phyloP scores from a whole-genome alignment of 345 rosid genomes.

The Bruguiera parviflora region DNA sequence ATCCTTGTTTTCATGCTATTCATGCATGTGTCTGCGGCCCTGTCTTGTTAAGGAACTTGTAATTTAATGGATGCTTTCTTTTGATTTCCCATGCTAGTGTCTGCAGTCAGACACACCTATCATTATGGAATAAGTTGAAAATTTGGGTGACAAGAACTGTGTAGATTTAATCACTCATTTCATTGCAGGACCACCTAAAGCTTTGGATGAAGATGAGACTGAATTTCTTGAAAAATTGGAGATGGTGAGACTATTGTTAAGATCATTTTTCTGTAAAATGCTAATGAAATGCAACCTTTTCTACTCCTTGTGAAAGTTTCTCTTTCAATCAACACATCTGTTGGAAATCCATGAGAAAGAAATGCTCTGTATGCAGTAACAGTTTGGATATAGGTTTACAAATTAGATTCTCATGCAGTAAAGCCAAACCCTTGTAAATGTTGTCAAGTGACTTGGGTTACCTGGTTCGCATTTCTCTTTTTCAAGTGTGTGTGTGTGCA shows the following conservation, averaged over 20 bases:
- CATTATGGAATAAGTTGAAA: background rate
- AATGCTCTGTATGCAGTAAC: background rate
- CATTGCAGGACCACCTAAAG: constrained; percentile 87
- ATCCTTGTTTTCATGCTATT: background rate
- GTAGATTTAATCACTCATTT: background rate
- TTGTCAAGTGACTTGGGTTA: no score
- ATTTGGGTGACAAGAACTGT: background rate
- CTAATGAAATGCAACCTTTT: background rate
- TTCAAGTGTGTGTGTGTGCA: no score
- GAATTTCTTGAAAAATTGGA: constrained; percentile 88
- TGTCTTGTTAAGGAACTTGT: background rate
- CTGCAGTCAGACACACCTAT: background rate
- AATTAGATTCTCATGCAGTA: no score
- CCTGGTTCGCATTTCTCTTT: no score
- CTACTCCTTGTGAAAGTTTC: background rate
- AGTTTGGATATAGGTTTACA: background rate
- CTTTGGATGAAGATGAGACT: constrained; percentile 93
- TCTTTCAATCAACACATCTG: background rate
- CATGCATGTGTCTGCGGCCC: background rate
- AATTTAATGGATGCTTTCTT: background rate
- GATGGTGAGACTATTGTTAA: constrained; percentile 46
- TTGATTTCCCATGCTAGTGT: background rate
- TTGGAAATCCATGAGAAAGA: background rate
- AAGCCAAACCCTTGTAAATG: no score
- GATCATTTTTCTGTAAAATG: constrained; percentile 5